Conservation (phyloP, 805 yeast species). For the Kluyveromyces nonfermentans region DNA sequence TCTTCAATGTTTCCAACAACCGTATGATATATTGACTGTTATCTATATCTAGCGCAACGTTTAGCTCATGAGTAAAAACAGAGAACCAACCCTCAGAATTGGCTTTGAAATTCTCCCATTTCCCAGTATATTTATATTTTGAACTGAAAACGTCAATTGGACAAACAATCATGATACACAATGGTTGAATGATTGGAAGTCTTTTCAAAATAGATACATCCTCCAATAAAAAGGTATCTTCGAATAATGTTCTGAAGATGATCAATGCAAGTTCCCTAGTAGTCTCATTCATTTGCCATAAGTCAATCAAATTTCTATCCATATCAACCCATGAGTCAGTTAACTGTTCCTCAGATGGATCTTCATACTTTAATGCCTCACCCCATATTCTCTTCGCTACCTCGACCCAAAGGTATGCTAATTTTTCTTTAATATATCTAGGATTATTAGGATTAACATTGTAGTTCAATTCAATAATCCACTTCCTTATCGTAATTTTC, state of each 20-base stretch:
- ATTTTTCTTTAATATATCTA: slow-evolving; percentile 79
- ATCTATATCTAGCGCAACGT: slow-evolving; percentile 35
- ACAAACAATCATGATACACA: slow-evolving; percentile 76
- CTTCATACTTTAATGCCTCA: slow-evolving; percentile 37
- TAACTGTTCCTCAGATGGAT: slow-evolving; percentile 34
- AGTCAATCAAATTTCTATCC: slow-evolving; percentile 65
- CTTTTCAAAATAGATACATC: slow-evolving; percentile 85
- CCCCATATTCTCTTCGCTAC: slow-evolving; percentile 93
- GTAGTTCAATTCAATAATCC: slow-evolving; percentile 74
- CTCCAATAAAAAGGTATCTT: slow-evolving; percentile 84
- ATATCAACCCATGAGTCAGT: slow-evolving; percentile 73
- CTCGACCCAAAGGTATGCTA: slow-evolving; percentile 86
- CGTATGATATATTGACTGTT: slow-evolving; percentile 50
- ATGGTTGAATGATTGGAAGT: slow-evolving; percentile 63
- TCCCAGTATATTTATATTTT: slow-evolving; percentile 49
- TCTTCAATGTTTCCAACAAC: slow-evolving; percentile 72
- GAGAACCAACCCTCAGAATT: slow-evolving; percentile 79
- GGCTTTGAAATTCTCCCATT: slow-evolving; percentile 46
- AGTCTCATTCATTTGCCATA: slow-evolving; percentile 60
- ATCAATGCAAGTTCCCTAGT: slow-evolving; percentile 71
- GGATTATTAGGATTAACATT: slow-evolving; percentile 62
- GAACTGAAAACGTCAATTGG: slow-evolving; percentile 54
- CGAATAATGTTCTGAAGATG: slow-evolving; percentile 79
- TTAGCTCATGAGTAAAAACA: slow-evolving; percentile 52
- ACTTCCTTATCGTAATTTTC: slow-evolving; percentile 59